phyloP scores from a whole-genome alignment of 257 asterid species.

The Rubia yunnanensis region DNA sequence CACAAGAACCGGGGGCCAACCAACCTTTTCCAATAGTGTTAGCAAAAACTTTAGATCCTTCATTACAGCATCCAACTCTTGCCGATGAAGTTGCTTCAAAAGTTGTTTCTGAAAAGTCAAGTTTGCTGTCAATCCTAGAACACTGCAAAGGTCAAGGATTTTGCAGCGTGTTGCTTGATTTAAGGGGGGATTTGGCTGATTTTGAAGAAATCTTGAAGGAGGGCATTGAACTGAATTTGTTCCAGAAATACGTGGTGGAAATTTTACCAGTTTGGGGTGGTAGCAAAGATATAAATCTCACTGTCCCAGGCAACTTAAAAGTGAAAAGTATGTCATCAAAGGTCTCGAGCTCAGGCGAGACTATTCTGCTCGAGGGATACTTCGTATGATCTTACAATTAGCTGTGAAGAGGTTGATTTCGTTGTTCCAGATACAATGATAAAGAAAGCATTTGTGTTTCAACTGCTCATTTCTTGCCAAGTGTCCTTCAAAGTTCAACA shows the following conservation, averaged over 20 bases:
- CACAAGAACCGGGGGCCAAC: constrained; percentile 74
- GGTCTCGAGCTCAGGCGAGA: constrained; percentile 26
- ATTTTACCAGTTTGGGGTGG: constrained; percentile 54
- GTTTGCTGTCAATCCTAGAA: constrained; percentile 52
- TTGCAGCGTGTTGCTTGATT: constrained; percentile 64
- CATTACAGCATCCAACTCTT: constrained; percentile 19
- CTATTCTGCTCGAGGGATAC: constrained; percentile 70
- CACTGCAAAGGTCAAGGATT: constrained; percentile 58
- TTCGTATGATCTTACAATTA: constrained; percentile 19
- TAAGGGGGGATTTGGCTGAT: constrained; percentile 34
- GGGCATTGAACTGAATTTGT: constrained; percentile 46
- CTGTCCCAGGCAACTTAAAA: constrained; percentile 19
- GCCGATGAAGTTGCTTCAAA: constrained; percentile 22
- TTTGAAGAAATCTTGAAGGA: constrained; percentile 53
- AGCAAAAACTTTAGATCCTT: constrained; percentile 27
- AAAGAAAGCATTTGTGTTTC: neutral
- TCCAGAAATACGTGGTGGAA: constrained; percentile 77
- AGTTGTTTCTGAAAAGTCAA: constrained; percentile 30
- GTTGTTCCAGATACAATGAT: too few species aligned
- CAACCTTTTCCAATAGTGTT: constrained; percentile 62
- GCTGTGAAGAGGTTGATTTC: neutral
- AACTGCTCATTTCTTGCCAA: neutral
- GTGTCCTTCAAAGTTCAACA: neutral
- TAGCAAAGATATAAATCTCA: constrained; percentile 13
- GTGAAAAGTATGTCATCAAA: constrained; percentile 47